These are phyloP conservation scores for Ascochyta rabiei DNA, from an alignment of 2,329 filamentous ascomycete species.

Conservation along the genomic window DNA sequence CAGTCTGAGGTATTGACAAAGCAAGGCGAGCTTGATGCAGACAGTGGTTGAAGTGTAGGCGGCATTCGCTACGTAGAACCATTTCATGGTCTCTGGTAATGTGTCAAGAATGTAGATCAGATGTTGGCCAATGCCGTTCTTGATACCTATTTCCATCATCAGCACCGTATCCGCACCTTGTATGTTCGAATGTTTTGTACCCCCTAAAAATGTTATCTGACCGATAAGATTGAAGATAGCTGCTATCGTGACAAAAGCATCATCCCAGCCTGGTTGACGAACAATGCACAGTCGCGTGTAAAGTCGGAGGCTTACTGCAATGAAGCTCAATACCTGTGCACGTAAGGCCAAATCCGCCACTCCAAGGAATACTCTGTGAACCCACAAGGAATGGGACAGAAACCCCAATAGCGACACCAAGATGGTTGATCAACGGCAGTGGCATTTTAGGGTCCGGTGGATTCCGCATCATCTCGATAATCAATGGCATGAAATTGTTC, in stretches of 20 bases:
- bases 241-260: constrained; percentile 4
- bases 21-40: constrained; percentile 31
- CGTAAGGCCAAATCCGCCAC: not conserved
- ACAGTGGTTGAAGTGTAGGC: constrained; percentile 5
- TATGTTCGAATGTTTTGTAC: not conserved
- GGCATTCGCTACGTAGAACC: constrained; percentile 8
- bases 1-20: constrained; percentile 42
- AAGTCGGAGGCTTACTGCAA: not conserved
- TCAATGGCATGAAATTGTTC: not conserved
- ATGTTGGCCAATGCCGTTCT: constrained; percentile 2
- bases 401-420: not conserved
- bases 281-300: not conserved
- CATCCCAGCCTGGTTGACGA: constrained; percentile 4
- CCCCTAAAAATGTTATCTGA: not conserved
- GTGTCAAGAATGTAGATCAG: not conserved
- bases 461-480: constrained; percentile 2
- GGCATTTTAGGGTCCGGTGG: not conserved
- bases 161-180: not conserved
- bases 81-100: constrained; percentile 3
- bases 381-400: constrained; percentile 3
- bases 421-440: not conserved
- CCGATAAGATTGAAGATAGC: constrained; percentile 1
- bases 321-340: not conserved
- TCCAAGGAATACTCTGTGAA: not conserved
- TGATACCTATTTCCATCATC: not conserved